Evolutionary conservation across 495 filamentous ascomycete genomes (phyloP), one percentile per base, ranked within the genome.

Genomic region (Penicillium silybi): DNA sequence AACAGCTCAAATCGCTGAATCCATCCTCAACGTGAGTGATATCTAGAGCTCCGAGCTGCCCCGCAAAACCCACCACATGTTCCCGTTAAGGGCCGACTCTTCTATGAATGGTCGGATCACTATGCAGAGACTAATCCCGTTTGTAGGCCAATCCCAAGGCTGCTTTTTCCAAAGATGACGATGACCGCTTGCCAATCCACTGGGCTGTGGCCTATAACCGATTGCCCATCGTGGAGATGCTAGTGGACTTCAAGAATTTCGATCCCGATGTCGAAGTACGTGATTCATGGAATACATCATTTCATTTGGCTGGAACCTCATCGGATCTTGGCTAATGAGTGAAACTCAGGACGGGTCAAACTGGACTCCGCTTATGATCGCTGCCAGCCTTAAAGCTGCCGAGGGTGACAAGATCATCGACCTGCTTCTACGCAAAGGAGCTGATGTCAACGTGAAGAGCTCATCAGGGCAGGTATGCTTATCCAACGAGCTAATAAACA

Each of bases 281-380:
- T 32, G 11, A 32, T 15, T 1, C 9, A 32, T 10, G 2, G 1
- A 8, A 1, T 11, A 32, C 13, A 13, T 32, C 11, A 13, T 15
- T 13, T 1, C 29, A 32, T 11, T 51, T 16, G 15, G 13, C 19
- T 9, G 37, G 16, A 0, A 34, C 4, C 18, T 18, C 13, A 40
- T 42, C 1, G 16, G n/a, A 34, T 32, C 13, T 3, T 23, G 17
- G 20, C 10, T 39, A 22, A 26, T 38, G 41, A 37, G 41, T 11
- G 1, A n/a, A 38, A 19, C 55, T 40, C 44, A 89, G 83, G 93
- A 98, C 65, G 90, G 85, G 16, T 85, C 84, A 8, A 92, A 92
- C 46, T 98, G 93, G 93, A 95, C 92, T 10, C 87, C 89, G 1
- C 76, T 97, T 20, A 97, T 97, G 92, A 96, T 97, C 46, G 87